phyloP scores from a whole-genome alignment of 1,139 yeast species.

The Zygoascus sp. region DNA sequence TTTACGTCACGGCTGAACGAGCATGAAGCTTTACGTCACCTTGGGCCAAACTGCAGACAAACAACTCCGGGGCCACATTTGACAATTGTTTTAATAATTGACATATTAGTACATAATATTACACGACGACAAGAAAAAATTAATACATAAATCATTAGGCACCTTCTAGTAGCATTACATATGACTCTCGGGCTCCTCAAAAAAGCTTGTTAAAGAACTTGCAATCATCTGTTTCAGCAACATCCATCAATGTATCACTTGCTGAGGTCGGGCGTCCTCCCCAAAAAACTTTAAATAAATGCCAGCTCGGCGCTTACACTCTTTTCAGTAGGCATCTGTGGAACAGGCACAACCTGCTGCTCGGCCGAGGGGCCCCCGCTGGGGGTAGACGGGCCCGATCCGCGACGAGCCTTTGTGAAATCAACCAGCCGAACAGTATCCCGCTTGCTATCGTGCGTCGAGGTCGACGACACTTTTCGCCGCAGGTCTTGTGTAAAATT shows the following conservation, averaged over 20 bases:
- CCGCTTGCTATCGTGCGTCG: constrained; percentile 10
- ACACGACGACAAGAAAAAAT: too few species aligned
- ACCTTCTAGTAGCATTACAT: not conserved
- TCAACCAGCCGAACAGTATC: constrained; percentile 48
- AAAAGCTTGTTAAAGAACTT: too few species aligned
- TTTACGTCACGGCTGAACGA: too few species aligned
- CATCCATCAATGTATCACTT: not conserved
- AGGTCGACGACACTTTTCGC: constrained; percentile 1
- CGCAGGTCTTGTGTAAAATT: constrained; percentile 13
- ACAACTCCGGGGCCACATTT: too few species aligned
- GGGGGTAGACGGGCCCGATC: constrained; percentile 7
- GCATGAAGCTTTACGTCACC: not conserved
- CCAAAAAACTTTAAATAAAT: constrained; percentile 17
- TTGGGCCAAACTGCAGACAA: too few species aligned
- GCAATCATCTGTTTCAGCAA: not conserved
- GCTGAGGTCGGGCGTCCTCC: not conserved
- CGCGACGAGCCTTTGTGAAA: constrained; percentile 42
- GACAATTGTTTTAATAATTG: too few species aligned
- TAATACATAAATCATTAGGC: not conserved
- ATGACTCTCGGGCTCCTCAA: not conserved
- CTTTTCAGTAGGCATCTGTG: constrained; percentile 6
- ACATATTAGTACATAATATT: constrained; percentile 1
- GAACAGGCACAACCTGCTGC: constrained; percentile 1
- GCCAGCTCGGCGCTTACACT: constrained; percentile 27
- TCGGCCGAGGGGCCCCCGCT: not conserved